Base-by-base conservation (phyloP, 2,329 filamentous ascomycete species). In the Fusarium bactridioides region DNA sequence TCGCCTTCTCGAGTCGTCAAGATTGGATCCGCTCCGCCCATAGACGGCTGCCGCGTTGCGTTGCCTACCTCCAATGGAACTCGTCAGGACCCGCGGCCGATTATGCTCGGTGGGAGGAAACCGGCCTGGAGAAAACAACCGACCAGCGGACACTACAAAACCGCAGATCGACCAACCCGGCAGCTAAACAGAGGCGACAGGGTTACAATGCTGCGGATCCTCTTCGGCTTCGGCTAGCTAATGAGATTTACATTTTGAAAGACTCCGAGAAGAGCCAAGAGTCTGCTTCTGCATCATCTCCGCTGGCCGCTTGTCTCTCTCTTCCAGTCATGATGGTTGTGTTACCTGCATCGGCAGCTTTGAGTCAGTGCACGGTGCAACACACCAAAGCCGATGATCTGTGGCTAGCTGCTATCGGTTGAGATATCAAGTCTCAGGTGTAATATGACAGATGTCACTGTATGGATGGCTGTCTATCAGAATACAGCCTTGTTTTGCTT, bases 161-260 rank as follows among this genome's bases (percentile, higher is more conserved):
- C 71, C 67, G 76, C 74, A 77, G 76, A 77, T 77, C 76, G 69
- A 68, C 67, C 60, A 65, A 67, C 70, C 64, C 73, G 69, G 69
- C 76, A 77, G 60, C 71, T 69, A 69, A 63, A 47, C 60, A 69
- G 29, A 71, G 61, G 60, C 62, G 50, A 65, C 76, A 75, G 61
- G 67, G 75, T 77, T 64, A 55, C 68, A 75, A 61, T 59, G 25
- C 54, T 68, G 75, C 70, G 75, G 75, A 73, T 56, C 73, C 63
- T 60, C 50, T 59, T 61, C 61, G 72, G 66, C 64, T 72, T 69
- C 61, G 69, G 64, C 64, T 72, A 56, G 54, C 41, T 68, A 63
- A 62, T 67, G 74, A 74, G 71, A 74, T 74, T 70, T 53, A 51
- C 64, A 61, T 67, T 66, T 69, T 67, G 64, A 76, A 70, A 64